These are phyloP conservation scores for Phlyctochytrium bullatum DNA, from an alignment of 192 early-diverging fungal genomes.

Conservation along the genomic window DNA sequence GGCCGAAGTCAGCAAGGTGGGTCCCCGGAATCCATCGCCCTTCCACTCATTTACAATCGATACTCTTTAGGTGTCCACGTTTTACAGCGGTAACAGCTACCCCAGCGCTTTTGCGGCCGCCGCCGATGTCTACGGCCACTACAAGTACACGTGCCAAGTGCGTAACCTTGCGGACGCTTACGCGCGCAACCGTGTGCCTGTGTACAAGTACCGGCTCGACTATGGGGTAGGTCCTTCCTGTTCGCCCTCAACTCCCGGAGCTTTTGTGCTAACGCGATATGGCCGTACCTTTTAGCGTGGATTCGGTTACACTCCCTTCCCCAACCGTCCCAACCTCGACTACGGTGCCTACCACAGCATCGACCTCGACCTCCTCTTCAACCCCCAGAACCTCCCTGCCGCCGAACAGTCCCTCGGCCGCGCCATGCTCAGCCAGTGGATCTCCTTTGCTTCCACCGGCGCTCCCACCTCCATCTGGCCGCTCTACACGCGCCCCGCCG, in stretches of 20 bases:
- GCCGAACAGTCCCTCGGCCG: neutral
- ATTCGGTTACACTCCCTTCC: neutral
- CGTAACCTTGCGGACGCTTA: neutral
- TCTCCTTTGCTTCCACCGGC: conserved; percentile 1
- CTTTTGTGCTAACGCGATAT: no score
- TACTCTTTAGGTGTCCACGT: no score
- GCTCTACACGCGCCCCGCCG: neutral
- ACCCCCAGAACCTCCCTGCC: neutral
- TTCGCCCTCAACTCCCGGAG: neutral
- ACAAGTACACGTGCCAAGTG: conserved; percentile 1
- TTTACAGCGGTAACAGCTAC: neutral
- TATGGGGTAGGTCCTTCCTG: neutral
- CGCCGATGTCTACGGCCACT: conserved; percentile 3
- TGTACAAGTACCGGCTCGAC: conserved; percentile 1
- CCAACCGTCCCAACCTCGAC: neutral
- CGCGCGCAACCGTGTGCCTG: neutral
- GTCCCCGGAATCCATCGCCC: no score
- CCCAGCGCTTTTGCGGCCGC: conserved; percentile 1
- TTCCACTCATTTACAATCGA: no score
- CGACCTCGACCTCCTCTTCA: neutral
- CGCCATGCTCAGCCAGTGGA: neutral
- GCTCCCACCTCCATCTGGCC: neutral
- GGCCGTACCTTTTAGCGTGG: neutral
- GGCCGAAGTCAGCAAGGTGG: neutral
- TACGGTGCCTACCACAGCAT: neutral